Evolutionary conservation across 345 rosid species (phyloP).

Genomic region (Hibiscus tridactylites): DNA sequence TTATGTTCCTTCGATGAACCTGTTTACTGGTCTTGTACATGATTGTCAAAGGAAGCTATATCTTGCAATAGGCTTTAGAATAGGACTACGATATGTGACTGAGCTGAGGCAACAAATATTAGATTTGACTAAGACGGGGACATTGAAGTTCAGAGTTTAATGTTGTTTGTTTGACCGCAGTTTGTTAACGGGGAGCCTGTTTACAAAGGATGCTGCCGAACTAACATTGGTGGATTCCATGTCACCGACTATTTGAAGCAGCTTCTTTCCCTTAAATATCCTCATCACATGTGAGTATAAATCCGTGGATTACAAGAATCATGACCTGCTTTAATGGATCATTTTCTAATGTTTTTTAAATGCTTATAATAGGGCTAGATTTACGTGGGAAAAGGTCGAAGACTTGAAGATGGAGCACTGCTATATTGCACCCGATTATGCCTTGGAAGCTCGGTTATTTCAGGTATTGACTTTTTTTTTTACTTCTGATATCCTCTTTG

Average conservation of each 20-base stretch:
- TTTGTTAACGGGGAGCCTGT: conserved; percentile 39
- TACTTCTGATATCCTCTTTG: background rate
- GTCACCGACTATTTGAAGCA: conserved; percentile 37
- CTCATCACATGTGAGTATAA: conserved; percentile 70
- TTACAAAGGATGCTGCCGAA: conserved; percentile 55
- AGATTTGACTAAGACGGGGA: too few relatives aligned
- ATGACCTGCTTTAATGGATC: background rate
- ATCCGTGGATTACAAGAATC: conserved; percentile 6
- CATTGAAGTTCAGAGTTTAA: too few relatives aligned
- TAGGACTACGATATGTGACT: too few relatives aligned
- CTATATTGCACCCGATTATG: conserved; percentile 68
- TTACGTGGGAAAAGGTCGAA: conserved; percentile 95
- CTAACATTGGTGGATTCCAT: conserved; percentile 89
- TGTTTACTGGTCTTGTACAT: background rate
- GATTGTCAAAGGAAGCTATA: background rate
- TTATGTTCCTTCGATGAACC: background rate
- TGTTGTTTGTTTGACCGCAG: conserved; percentile 19
- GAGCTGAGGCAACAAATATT: too few relatives aligned
- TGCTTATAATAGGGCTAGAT: conserved; percentile 45
- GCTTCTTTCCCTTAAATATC: conserved; percentile 67
- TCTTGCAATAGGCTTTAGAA: background rate
- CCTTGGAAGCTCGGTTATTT: conserved; percentile 61
- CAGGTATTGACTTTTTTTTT: conserved; percentile 38
- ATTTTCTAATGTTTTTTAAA: conserved; percentile 5
- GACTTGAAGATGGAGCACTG: conserved; percentile 70